A percentile compares a stretch with the other conserved stretches of the same genome.
Conservation (phyloP, 768 basidiomycete species). For the Macrolepiota dolichaula region DNA sequence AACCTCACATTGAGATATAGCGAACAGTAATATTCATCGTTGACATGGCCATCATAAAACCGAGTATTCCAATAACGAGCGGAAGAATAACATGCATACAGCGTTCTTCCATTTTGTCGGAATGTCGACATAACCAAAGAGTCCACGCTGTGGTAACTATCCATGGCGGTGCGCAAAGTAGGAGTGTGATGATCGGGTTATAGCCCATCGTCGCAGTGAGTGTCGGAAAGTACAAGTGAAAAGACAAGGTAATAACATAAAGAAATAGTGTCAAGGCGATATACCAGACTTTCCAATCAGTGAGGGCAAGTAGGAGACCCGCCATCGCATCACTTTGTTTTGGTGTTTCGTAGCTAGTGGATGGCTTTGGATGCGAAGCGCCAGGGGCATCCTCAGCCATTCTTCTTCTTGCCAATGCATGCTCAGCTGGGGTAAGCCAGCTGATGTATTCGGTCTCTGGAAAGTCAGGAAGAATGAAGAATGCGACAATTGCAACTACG, state of each 20-base stretch:
- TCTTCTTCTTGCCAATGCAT: slow-evolving; percentile 50
- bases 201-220: slow-evolving; percentile 68
- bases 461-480: slow-evolving; percentile 74
- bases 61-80: slow-evolving; percentile 57
- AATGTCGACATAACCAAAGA: slow-evolving; percentile 59
- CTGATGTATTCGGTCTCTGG: slow-evolving; percentile 42
- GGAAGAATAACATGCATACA: slow-evolving; percentile 62
- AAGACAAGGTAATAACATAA: slow-evolving; percentile 56
- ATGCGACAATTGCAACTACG: slow-evolving; percentile 42
- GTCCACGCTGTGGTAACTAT: slow-evolving; percentile 56
- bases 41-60: slow-evolving; percentile 61
- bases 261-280: slow-evolving; percentile 31
- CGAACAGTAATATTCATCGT: slow-evolving; percentile 61
- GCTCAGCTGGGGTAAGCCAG: slow-evolving; percentile 59
- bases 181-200: slow-evolving; percentile 57
- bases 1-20: slow-evolving; percentile 56
- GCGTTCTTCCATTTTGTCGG: slow-evolving; percentile 68
- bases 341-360: slow-evolving; percentile 14
- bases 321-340: slow-evolving; percentile 12
- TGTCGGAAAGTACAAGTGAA: slow-evolving; percentile 74
- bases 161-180: slow-evolving; percentile 60
- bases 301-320: slow-evolving; percentile 57
- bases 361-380: not conserved
- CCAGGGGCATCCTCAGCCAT: slow-evolving; percentile 53
- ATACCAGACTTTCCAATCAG: slow-evolving; percentile 76